These are phyloP conservation scores for Hypoxylon rickii DNA, from an alignment of 495 filamentous ascomycete species.

Conservation along the genomic window DNA sequence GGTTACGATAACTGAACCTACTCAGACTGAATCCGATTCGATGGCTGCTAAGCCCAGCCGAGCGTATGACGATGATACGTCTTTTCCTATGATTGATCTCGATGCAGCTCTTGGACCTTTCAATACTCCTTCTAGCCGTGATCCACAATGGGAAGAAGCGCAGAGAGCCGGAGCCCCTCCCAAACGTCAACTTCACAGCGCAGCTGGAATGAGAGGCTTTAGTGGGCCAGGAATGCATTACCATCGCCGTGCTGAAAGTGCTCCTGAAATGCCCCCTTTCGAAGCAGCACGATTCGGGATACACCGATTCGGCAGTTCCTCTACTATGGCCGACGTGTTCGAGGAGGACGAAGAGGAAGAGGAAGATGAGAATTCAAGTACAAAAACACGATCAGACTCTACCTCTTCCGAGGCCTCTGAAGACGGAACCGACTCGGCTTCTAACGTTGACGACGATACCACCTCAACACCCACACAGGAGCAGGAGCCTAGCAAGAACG, in stretches of 20 bases:
- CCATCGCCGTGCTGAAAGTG: conserved; percentile 89
- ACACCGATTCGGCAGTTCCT: conserved; percentile 63
- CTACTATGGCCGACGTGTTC: conserved; percentile 85
- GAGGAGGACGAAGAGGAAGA: conserved; percentile 92
- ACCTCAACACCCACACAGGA: conserved; percentile 38
- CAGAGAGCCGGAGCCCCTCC: conserved; percentile 62
- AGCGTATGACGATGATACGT: conserved; percentile 56
- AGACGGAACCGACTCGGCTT: conserved; percentile 26
- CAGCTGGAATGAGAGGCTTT: conserved; percentile 75
- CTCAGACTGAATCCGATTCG: conserved; percentile 26
- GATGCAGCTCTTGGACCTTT: conserved; percentile 95
- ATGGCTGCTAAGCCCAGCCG: conserved; percentile 5
- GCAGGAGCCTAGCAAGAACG: conserved; percentile 10
- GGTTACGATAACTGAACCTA: conserved; percentile 32
- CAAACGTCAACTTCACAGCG: conserved; percentile 86
- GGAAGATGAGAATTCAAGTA: conserved; percentile 42
- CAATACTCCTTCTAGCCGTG: conserved; percentile 71
- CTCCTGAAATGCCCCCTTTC: conserved; percentile 84
- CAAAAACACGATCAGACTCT: conserved; percentile 34
- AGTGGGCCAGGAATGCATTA: conserved; percentile 84
- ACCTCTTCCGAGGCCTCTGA: conserved; percentile 26
- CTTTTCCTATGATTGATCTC: conserved; percentile 86
- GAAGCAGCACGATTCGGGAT: conserved; percentile 67
- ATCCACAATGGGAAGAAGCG: conserved; percentile 60
- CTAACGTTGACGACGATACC: conserved; percentile 26